Conservation (phyloP, 2,329 filamentous ascomycete species). For the Parascedosporium putredinis region DNA sequence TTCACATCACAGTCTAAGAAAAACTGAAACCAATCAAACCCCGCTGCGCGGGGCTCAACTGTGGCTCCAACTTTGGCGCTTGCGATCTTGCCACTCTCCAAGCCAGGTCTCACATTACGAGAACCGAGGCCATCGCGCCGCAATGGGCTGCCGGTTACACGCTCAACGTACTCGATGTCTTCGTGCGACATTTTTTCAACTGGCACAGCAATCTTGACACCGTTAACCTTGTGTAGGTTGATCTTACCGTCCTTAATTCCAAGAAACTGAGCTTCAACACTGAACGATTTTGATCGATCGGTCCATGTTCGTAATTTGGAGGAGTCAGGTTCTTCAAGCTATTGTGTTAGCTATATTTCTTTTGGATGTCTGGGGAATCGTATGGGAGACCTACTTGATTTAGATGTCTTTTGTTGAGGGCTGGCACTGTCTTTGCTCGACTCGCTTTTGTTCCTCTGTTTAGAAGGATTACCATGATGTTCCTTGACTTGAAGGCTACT, state of each 20-base stretch:
- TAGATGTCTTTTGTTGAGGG: conserved; percentile 35
- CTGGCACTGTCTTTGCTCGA: conserved; percentile 37
- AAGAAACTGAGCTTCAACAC: conserved; percentile 92
- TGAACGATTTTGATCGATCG: conserved; percentile 90
- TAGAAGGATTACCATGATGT: conserved; percentile 54
- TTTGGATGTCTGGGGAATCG: neutral
- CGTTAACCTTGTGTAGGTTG: conserved; percentile 94
- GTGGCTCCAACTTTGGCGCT: conserved; percentile 44
- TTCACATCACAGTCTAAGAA: conserved; percentile 89
- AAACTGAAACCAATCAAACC: conserved; percentile 99
- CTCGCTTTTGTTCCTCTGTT: conserved; percentile 64
- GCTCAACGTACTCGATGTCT: conserved; percentile 92
- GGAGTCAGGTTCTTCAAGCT: conserved; percentile 61
- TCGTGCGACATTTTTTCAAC: conserved; percentile 91
- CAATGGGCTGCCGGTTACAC: conserved; percentile 72
- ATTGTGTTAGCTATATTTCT: conserved; percentile 1
- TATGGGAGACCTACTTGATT: conserved; percentile 62
- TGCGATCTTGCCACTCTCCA: conserved; percentile 49
- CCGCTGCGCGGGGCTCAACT: conserved; percentile 47
- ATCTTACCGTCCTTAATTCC: conserved; percentile 93
- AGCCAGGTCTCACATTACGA: conserved; percentile 38
- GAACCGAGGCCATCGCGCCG: conserved; percentile 32
- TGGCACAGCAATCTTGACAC: conserved; percentile 95
- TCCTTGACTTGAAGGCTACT: conserved; percentile 65
- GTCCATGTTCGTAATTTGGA: conserved; percentile 86